These are phyloP conservation scores for Trematosphaeria pertusa DNA, from an alignment of 2,329 filamentous ascomycete genomes.

Conservation along the genomic window DNA sequence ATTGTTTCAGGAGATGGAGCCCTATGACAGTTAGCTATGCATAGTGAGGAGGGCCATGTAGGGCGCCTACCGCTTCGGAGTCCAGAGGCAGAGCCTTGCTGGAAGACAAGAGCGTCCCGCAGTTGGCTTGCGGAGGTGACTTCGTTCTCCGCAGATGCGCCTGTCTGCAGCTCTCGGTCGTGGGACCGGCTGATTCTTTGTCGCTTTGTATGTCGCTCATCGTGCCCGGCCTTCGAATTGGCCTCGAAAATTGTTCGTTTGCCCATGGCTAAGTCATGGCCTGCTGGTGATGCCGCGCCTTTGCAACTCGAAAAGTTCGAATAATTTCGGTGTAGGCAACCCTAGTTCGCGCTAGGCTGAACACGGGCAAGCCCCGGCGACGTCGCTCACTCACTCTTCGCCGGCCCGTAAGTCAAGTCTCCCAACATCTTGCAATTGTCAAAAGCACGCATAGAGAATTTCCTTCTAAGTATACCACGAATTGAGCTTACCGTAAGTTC, in stretches of 20 bases:
- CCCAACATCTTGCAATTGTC: too few species aligned
- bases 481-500: too few species aligned
- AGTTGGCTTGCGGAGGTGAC: constrained; percentile 44
- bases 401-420: too few species aligned
- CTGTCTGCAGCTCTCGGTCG: constrained; percentile 33
- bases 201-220: constrained; percentile 38
- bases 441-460: too few species aligned
- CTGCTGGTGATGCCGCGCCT: constrained; percentile 9
- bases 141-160: constrained; percentile 31
- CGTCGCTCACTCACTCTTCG: too few species aligned
- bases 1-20: constrained; percentile 72
- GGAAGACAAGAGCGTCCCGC: constrained; percentile 45
- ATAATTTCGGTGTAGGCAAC: background rate
- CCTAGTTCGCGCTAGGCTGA: constrained; percentile 1
- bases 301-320: constrained; percentile 25
- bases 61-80: constrained; percentile 36
- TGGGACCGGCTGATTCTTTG: constrained; percentile 34
- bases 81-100: constrained; percentile 40
- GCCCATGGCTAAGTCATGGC: too few species aligned
- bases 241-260: constrained; percentile 45
- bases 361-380: too few species aligned
- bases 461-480: too few species aligned
- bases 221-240: constrained; percentile 26
- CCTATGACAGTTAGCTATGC: constrained; percentile 51
- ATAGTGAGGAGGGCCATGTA: background rate